Base-by-base conservation (phyloP, 2,329 filamentous ascomycete genomes). In the Botryosphaeria dothidea region DNA sequence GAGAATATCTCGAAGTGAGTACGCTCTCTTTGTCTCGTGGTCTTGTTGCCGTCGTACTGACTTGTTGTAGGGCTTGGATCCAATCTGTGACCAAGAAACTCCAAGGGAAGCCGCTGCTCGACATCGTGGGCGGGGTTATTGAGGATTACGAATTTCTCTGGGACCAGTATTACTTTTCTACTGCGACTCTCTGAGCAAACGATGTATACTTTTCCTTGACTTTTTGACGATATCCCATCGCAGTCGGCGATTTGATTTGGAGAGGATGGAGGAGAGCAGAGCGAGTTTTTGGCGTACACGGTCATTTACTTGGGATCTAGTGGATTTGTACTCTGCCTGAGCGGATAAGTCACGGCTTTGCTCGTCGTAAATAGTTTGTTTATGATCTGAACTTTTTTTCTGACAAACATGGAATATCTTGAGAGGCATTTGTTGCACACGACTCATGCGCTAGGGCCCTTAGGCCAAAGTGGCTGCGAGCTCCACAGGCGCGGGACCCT, bases 111-210 rank as follows among this genome's bases (percentile, higher is more conserved):
- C 88, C 91, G 61, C 83, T 97, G 77, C 86, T 96, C 52, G 88
- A 91, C 69, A 86, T 99, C 74, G 83, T 97, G 25, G 91, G 89
- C 8, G 92, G 91, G 65, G 90, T 99, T 51, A 79, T 98, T 68
- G 93, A 97, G 75, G 95, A 99, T 77, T 99, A 99, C 75, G 92
- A 97, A 78, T 98, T 96, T 76, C 83, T 99, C 34, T 99, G 95
- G 95, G 93, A 97, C 79, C 93, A 96, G 72, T 98, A 97, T 78
- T 96, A 98, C 79, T 99, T 98, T 78, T 84, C 87, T 19, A 90
- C 87, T 1, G 84, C 86, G 27, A 89, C 86, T 4, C 69, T 85
- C 67, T 86, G 46, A 65, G 36, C 21, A 21, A 13, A 11, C 23
- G 7, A 9, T 25, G n/a, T 25, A 29, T 17, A 34, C 15, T 4